A percentile compares a stretch with the other conserved stretches of the same genome.
Conservation (phyloP, 2,329 filamentous ascomycete species). For the Penicillium sp. region DNA sequence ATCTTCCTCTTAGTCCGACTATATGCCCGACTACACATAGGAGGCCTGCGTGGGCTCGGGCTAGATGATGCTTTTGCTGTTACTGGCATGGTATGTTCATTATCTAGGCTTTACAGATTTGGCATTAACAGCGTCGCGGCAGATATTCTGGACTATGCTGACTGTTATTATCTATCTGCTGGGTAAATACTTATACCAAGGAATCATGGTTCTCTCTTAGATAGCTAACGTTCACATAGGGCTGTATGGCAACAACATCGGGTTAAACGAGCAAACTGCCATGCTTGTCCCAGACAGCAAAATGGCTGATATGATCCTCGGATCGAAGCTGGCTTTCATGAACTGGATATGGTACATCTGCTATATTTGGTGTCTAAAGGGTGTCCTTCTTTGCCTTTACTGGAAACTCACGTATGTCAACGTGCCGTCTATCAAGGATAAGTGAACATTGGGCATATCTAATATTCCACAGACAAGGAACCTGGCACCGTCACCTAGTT, state of each 20-base stretch:
- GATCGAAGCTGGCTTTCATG: slow-evolving; percentile 33
- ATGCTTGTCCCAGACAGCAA: slow-evolving; percentile 26
- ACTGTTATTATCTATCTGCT: slow-evolving; percentile 13
- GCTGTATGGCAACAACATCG: slow-evolving; percentile 32
- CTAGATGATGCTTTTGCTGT: slow-evolving; percentile 19
- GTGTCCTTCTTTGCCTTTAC: slow-evolving; percentile 33
- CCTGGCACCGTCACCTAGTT: slow-evolving; percentile 26
- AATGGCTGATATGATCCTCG: slow-evolving; percentile 22
- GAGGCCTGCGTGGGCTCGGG: slow-evolving; percentile 12
- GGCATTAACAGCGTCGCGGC: neutral
- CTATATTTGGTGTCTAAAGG: slow-evolving; percentile 34
- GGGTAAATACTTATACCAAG: neutral
- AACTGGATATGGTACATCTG: slow-evolving; percentile 38
- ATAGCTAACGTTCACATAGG: slow-evolving; percentile 11
- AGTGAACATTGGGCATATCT: neutral
- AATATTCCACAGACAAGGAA: slow-evolving; percentile 18
- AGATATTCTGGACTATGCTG: slow-evolving; percentile 17
- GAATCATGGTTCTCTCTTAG: no score
- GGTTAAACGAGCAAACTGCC: slow-evolving; percentile 25
- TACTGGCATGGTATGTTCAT: slow-evolving; percentile 14
- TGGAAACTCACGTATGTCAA: slow-evolving; percentile 28
- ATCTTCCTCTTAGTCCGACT: slow-evolving; percentile 12
- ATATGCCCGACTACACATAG: slow-evolving; percentile 7
- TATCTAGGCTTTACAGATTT: neutral
- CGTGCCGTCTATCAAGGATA: neutral